A percentile compares a stretch with the other conserved stretches of the same genome.
Evolutionary conservation across 2,329 filamentous ascomycete species (phyloP).

Genomic region (Colletotrichum agaves): DNA sequence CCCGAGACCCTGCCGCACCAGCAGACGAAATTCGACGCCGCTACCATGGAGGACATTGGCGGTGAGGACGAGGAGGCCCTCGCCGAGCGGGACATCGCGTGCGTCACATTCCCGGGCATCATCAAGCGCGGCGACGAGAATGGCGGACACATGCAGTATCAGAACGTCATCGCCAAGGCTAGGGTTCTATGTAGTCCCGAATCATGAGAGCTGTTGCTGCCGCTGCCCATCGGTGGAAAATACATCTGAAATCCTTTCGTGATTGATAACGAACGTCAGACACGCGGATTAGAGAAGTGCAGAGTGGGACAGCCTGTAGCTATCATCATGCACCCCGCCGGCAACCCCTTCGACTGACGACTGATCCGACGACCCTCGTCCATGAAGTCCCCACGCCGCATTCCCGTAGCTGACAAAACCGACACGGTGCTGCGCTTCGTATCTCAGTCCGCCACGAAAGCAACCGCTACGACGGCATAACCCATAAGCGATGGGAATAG

Average conservation of each 20-base stretch:
- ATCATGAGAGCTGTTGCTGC: constrained; percentile 41
- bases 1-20: constrained; percentile 64
- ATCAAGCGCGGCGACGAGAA: constrained; percentile 74
- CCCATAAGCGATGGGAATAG: not conserved
- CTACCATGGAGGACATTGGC: constrained; percentile 74
- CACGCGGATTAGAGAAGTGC: not conserved
- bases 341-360: constrained; percentile 2
- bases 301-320: not conserved
- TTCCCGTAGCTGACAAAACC: constrained; percentile 6
- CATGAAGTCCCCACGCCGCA: not conserved
- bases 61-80: constrained; percentile 69
- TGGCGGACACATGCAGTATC: constrained; percentile 68
- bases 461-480: not conserved
- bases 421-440: not conserved
- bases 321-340: not conserved
- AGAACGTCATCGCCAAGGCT: constrained; percentile 74
- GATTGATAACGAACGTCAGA: not conserved
- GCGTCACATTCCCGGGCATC: constrained; percentile 72
- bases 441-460: not conserved
- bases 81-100: constrained; percentile 64
- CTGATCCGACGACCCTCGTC: not conserved
- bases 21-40: constrained; percentile 64
- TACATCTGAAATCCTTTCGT: not conserved
- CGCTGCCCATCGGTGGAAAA: not conserved
- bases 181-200: constrained; percentile 69